A percentile compares a stretch with the other conserved stretches of the same genome.
These are phyloP conservation scores for Parsonsia alboflavescens DNA, from an alignment of 257 asterid species.

Conservation along the genomic window DNA sequence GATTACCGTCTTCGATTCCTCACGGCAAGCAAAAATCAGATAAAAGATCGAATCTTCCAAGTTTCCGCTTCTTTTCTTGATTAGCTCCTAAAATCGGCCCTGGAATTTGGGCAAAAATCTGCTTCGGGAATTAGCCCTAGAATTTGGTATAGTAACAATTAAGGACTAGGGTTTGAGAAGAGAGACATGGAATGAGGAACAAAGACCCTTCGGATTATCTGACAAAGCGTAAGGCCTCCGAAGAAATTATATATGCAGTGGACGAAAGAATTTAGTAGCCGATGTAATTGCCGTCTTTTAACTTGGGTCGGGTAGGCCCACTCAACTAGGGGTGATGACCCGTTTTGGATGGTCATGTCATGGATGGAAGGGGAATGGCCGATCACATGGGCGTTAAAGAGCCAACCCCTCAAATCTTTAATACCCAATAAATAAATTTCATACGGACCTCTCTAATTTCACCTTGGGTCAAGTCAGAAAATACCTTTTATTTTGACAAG, in stretches of 20 bases:
- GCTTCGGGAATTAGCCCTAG: neutral
- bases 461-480: too few species aligned
- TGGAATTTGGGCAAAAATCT: neutral
- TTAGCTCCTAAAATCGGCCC: neutral
- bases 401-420: too few species aligned
- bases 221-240: neutral
- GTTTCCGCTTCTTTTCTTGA: neutral
- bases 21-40: neutral
- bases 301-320: neutral
- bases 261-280: neutral
- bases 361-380: too few species aligned
- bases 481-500: too few species aligned
- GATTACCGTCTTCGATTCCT: slow-evolving; percentile 6
- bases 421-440: too few species aligned
- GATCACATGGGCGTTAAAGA: too few species aligned
- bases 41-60: neutral
- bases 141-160: neutral
- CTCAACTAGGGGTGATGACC: neutral
- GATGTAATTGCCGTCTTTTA: neutral
- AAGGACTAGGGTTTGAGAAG: slow-evolving; percentile 18
- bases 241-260: neutral
- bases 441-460: too few species aligned
- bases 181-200: neutral
- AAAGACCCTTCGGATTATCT: neutral
- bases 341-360: neutral